Base-by-base conservation (phyloP, 2,329 filamentous ascomycete species). In the Fusarium sp. region DNA sequence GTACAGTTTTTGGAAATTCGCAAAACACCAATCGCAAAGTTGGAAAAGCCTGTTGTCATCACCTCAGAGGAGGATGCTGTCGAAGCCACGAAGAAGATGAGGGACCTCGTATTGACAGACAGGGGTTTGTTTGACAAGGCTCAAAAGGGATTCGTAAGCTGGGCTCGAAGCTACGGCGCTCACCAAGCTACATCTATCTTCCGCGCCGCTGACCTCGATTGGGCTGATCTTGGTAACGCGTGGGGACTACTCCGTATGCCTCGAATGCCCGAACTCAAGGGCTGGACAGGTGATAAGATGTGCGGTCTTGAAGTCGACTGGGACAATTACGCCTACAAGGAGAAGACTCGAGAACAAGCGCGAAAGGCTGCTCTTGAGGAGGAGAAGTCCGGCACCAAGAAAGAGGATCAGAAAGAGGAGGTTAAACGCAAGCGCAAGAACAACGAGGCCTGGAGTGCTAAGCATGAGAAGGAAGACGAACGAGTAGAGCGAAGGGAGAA, bases 131-230 rank as follows among this genome's bases (percentile, higher is more conserved):
- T 96, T 78, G 94, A 98, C 79, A 96, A 97, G 76, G 94, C 92
- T 1, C 94, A 97, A 77, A 90, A 91, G 67, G 96, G 91, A 1
- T 98, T 99, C 74, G 95, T 98, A 24, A 95, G 92, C 77, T 98
- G 94, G 92, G 90, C 97, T 2, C 90, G 94, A 77, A 92, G 93
- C 72, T 98, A 98, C 82, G 92, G 89, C 77, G 97, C 96, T 76
- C 96, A 98, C 76, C 90, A 95, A 72, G 94, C 95, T 2, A 91
- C 89, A 64, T 97, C 94, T 76, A 98, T 99, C 72, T 99, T 99
- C 84, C 89, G 92, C 14, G 84, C 94, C 4, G 80, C 86, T 5
- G 94, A 97, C 75, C 85, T 98, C 18, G 91, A 97, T 79, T 99
- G 96, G 96, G 83, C 87, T 8, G 91, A 94, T 56, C 85, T 96